Base-by-base conservation (phyloP, 805 yeast species). In the Kazachstania taianensis region DNA sequence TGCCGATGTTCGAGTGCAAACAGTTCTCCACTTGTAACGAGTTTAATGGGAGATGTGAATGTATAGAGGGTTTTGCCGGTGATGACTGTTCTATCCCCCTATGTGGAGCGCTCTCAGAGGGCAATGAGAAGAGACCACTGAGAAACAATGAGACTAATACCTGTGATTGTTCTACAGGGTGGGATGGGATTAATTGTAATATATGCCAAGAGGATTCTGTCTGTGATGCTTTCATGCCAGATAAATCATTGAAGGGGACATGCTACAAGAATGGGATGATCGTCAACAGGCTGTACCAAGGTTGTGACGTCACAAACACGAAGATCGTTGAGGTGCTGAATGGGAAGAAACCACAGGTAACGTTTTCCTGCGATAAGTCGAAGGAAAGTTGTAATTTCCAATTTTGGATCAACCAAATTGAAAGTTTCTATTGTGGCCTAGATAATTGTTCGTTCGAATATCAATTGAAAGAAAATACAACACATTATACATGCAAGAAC, bases 121-220 rank as follows among this genome's bases (percentile, higher is more conserved):
- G 63, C 29, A 62, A 65, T 38, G 53, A 57, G 26, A 41, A 51
- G 19, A 68, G 97, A 39, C 94, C 94, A 0, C 46, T 70, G 9
- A 65, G 92, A 50, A 60, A 72, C 5, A 62, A 63, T 16, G 70
- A 68, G 10, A 59, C 67, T 1, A 49, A 23, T 2, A 46, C 66
- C 0, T 92, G 98, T 60, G 63, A 63, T 0, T 89, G 98, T 61
- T 71, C 72, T 33, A 68, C 67, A 3, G 98, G 98, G 3, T 92
- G 98, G 98, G 63, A 66, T 4, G 97, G 98, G 30, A 81, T 92
- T 52, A 92, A 92, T 53, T 92, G 98, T 68, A 92, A 82, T 51
- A 59, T 92, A 55, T 92, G 98, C 60, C 63, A 67, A 17, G 53
- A 56, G 4, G 94, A 92, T 54, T 56, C 66, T 3, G 81, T 78